Evolutionary conservation across 2,329 filamentous ascomycete species (phyloP).

Genomic region (Sclerotinia subarctica): DNA sequence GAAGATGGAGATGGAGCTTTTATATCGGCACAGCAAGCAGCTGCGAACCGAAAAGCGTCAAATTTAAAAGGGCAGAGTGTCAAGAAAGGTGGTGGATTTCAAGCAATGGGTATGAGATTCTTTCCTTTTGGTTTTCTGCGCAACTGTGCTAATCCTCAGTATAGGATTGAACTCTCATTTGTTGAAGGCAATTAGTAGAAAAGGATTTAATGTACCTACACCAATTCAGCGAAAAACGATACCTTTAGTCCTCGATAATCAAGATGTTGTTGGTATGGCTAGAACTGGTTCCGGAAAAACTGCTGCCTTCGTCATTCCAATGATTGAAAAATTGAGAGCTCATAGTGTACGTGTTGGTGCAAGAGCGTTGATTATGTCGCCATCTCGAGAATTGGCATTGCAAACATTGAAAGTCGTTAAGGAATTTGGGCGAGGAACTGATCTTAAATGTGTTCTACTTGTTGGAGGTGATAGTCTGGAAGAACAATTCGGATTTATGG

Average conservation of each 20-base stretch:
- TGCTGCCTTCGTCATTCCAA: conserved; percentile 94
- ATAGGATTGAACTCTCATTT: conserved; percentile 73
- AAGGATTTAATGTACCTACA: conserved; percentile 93
- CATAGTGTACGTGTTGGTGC: conserved; percentile 86
- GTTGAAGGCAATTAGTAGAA: conserved; percentile 85
- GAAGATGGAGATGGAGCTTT: conserved; percentile 79
- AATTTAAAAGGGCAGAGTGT: conserved; percentile 81
- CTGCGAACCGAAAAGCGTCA: conserved; percentile 79
- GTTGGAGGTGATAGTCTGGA: conserved; percentile 95
- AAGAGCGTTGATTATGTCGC: conserved; percentile 83
- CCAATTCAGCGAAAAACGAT: conserved; percentile 98
- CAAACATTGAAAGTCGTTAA: conserved; percentile 97
- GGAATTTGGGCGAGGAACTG: conserved; percentile 85
- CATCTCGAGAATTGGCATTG: conserved; percentile 88
- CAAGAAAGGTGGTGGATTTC: conserved; percentile 96
- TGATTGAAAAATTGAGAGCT: conserved; percentile 89
- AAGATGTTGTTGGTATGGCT: conserved; percentile 99
- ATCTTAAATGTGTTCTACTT: conserved; percentile 83
- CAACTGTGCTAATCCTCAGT: conserved; percentile 23
- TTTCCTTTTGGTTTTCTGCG: neutral
- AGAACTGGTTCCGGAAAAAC: conserved; percentile 99
- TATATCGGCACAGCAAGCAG: conserved; percentile 82
- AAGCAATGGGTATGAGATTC: conserved; percentile 74
- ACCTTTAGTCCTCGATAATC: conserved; percentile 80
- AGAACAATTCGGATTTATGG: conserved; percentile 91